Evolutionary conservation across 352 stramenopile genomes (phyloP), one percentile per base, ranked within the genome.

Genomic region (Phytophthora sojae): DNA sequence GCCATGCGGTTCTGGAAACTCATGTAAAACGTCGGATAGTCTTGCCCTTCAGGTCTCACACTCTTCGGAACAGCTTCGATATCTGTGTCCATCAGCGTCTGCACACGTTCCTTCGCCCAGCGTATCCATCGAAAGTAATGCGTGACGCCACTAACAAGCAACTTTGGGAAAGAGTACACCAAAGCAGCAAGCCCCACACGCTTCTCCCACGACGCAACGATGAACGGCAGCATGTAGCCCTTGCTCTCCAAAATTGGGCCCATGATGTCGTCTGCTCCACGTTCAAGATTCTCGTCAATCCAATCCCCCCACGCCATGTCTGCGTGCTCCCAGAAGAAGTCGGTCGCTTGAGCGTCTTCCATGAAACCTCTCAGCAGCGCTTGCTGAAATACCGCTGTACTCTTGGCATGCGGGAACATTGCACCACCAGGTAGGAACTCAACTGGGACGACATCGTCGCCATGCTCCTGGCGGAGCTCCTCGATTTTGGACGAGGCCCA

Each of bases 61-160:
- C 51, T 17, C 9, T 63, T 70, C 3, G 79, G 75, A 26, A 93
- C 76, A 35, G 67, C 44, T 4, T 67, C 61, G 17, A 59, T 52
- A 19, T 82, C 70, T 12, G 75, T 71, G 57, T 91, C 71, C 32
- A 84, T 63, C 3, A 92, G 47, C 47, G 82, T 67, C 44, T 91
- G 81, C 12, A 89, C 64, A 21, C 81, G 80, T 66, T 92, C 85
- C 58, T 94, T 94, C 15, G 62, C 58, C 81, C 83, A 94, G 19
- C 85, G 83, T 29, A 94, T 76, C 83, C 85, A 94, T 6, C 79
- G 75, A 50, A 91, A 92, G 67, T 90, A 92, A 42, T 92, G 81
- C 29, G 80, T 80, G 25, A 92, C 72, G 26, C 71, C 81, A 61
- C 70, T 91, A 12, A 89, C 63, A 0, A 69, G 62, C 8, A 61